These are phyloP conservation scores for Boechera stricta DNA, from an alignment of 345 rosid genomes.

Conservation along the genomic window DNA sequence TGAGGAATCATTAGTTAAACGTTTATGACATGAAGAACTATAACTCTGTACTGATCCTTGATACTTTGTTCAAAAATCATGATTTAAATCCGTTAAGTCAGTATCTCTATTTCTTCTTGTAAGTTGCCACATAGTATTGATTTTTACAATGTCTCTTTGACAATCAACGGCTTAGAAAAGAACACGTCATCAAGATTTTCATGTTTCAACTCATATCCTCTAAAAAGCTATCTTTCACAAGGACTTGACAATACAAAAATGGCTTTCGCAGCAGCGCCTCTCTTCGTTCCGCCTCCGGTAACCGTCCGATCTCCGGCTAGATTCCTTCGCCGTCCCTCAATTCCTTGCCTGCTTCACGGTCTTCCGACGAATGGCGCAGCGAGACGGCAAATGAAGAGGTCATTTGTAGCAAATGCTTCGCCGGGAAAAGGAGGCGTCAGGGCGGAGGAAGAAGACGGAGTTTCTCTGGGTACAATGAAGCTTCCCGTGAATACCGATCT, in stretches of 20 bases:
- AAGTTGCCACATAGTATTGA: not conserved
- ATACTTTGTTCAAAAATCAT: slow-evolving; percentile 5
- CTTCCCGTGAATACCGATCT: slow-evolving; percentile 72
- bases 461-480: slow-evolving; percentile 84
- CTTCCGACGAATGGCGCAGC: slow-evolving; percentile 3
- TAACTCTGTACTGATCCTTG: slow-evolving; percentile 21
- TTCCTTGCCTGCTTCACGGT: not conserved
- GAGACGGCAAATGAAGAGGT: slow-evolving; percentile 41
- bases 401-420: slow-evolving; percentile 35
- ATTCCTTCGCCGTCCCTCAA: slow-evolving; percentile 5
- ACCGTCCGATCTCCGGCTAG: slow-evolving; percentile 27
- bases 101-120: not conserved
- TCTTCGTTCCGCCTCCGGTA: not conserved
- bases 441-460: slow-evolving; percentile 62
- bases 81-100: not conserved
- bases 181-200: slow-evolving; percentile 28
- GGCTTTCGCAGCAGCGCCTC: slow-evolving; percentile 33
- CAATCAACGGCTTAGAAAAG: slow-evolving; percentile 23
- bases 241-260: slow-evolving; percentile 12
- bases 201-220: slow-evolving; percentile 29
- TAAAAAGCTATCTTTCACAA: slow-evolving; percentile 26
- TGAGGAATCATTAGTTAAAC: not conserved
- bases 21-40: slow-evolving; percentile 13
- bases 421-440: not conserved
- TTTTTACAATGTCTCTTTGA: not conserved